Base-by-base conservation (phyloP, 768 basidiomycete species). In the Russula dissimulans region DNA sequence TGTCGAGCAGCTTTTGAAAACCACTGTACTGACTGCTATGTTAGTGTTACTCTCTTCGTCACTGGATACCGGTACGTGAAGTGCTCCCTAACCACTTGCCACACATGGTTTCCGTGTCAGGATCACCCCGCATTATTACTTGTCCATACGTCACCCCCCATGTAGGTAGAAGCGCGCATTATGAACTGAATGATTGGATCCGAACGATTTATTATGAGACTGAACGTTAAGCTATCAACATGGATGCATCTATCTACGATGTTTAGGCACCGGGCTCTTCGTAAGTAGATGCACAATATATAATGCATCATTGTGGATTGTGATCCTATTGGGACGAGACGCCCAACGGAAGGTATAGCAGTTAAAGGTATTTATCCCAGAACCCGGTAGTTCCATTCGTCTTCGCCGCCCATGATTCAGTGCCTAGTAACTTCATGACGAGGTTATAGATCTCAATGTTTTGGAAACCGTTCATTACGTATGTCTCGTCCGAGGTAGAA, bases 401-500 rank as follows among this genome's bases (percentile, higher is more conserved):
- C 17, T 70, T 66, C 34, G 85, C 86, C 9, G 80, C 79, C 52
- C 72, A 73, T 9, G 73, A 67, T 65, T 81, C 77, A 39, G 90
- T 80, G 7, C 82, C 86, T 32, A 94, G 74, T 42, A 95, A 74
- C 69, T 83, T 87, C 74, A 84, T 80, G 57, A 93, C 78, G 22
- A 95, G 83, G 63, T 85, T 86, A 71, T 95, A 95, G 32, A 97
- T 73, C 73, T 95, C 84, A 42, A 94, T 82, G 65, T 95, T 95
- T 68, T 78, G 72, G 74, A 95, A 95, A n/a, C 83, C 82, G 34
- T 89, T 78, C 77, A 94, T 87, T 58, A 91, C 78, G 67, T 86
- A 89, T 12, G 79, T 76, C 65, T 82, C 81, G 54, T 84, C 76
- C 4, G 77, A 73, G 3, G 82, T 81, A 17, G 84, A 87, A 66